These are phyloP conservation scores for Teunomyces kruisii DNA, from an alignment of 805 yeast genomes.

Conservation along the genomic window DNA sequence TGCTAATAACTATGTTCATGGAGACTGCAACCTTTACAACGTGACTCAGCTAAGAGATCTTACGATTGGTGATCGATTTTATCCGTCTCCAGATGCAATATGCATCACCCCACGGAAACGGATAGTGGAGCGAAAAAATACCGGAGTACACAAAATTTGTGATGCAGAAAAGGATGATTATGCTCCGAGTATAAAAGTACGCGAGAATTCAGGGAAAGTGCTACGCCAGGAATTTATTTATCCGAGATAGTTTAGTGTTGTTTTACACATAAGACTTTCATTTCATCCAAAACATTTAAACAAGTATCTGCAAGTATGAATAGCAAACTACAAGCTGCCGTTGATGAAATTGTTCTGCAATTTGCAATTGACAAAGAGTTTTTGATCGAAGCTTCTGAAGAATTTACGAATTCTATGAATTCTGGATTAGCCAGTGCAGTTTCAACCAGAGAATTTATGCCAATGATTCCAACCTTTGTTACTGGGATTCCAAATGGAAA, in stretches of 20 bases:
- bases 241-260: neutral
- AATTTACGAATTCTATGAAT: conserved; percentile 61
- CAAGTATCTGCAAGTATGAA: conserved; percentile 12
- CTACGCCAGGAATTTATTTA: neutral
- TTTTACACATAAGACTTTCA: neutral
- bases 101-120: conserved; percentile 1
- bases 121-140: neutral
- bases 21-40: too few relatives aligned
- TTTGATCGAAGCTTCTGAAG: conserved; percentile 48
- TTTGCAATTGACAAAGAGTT: conserved; percentile 44
- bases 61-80: neutral
- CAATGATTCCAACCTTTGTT: conserved; percentile 93
- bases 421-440: conserved; percentile 50
- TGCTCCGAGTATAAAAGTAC: conserved; percentile 2
- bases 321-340: conserved; percentile 18
- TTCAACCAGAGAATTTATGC: conserved; percentile 47
- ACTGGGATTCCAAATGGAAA: conserved; percentile 82
- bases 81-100: conserved; percentile 3
- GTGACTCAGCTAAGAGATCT: neutral
- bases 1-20: too few relatives aligned
- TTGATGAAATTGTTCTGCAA: conserved; percentile 37
- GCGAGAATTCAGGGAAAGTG: neutral
- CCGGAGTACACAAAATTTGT: neutral
- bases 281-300: neutral
- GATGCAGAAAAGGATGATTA: conserved; percentile 2